These are phyloP conservation scores for Rhynchosporium secalis DNA, from an alignment of 2,329 filamentous ascomycete genomes.

Conservation along the genomic window DNA sequence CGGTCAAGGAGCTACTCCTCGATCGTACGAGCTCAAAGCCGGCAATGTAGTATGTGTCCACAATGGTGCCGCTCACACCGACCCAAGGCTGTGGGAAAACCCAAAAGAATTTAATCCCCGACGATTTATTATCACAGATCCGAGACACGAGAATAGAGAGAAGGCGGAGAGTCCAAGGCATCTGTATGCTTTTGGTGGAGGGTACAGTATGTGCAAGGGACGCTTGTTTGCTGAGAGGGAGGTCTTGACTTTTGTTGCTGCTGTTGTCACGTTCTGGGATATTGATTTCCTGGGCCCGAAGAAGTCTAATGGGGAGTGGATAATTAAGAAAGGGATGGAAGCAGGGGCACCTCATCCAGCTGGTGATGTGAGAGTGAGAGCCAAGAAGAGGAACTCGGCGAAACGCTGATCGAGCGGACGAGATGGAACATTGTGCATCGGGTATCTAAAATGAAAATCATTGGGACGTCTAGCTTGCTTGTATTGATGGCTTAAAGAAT, in stretches of 20 bases:
- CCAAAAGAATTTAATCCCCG: background rate
- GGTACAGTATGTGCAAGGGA: slow-evolving; percentile 8
- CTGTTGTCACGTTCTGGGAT: background rate
- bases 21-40: background rate
- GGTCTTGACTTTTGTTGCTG: slow-evolving; percentile 6
- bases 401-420: too few relatives aligned
- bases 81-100: too few relatives aligned
- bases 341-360: too few relatives aligned
- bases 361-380: too few relatives aligned
- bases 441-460: too few relatives aligned
- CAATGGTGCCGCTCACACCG: background rate
- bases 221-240: slow-evolving; percentile 10
- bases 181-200: slow-evolving; percentile 1
- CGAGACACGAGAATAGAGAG: too few relatives aligned
- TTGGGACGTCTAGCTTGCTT: too few relatives aligned
- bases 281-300: background rate
- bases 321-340: too few relatives aligned
- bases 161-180: background rate
- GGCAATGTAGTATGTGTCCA: too few relatives aligned
- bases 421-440: too few relatives aligned
- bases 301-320: background rate
- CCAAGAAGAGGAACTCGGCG: too few relatives aligned
- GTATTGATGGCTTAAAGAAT: too few relatives aligned
- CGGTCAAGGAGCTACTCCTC: background rate
- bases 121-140: background rate